phyloP scores from a whole-genome alignment of 371 early-diverging fungal genomes.

The Rhizopus microsporus region DNA sequence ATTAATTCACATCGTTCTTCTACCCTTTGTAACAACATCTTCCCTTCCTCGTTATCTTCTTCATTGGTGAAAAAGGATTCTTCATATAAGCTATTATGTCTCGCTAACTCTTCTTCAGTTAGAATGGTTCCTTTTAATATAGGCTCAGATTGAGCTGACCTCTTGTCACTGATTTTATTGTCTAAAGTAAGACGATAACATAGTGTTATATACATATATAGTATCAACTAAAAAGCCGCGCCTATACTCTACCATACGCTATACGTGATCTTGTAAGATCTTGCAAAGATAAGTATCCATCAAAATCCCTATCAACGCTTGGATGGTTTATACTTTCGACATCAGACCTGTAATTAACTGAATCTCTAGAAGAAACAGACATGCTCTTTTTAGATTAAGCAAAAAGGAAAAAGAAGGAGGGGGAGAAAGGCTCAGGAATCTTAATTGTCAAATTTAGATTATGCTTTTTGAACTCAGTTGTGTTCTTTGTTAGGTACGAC shows the following conservation, averaged over 20 bases:
- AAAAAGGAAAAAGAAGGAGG: not conserved
- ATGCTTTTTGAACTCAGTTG: too few species aligned
- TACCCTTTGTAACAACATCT: conserved; percentile 2
- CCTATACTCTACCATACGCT: not conserved
- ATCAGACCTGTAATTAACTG: conserved; percentile 9
- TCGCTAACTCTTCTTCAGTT: conserved; percentile 1
- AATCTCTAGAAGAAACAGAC: conserved; percentile 2
- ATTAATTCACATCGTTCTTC: conserved; percentile 12
- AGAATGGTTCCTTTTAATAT: not conserved
- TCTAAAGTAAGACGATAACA: not conserved
- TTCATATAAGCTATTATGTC: conserved; percentile 1
- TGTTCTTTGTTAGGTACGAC: too few species aligned
- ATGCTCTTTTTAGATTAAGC: not conserved
- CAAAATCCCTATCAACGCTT: conserved; percentile 8
- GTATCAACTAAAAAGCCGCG: not conserved
- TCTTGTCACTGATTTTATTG: not conserved
- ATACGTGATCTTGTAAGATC: not conserved
- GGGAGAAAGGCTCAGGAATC: too few species aligned
- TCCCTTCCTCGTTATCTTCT: not conserved
- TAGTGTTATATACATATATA: too few species aligned
- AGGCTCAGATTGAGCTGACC: not conserved
- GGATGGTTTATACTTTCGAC: conserved; percentile 21
- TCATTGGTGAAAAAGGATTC: not conserved
- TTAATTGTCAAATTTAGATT: too few species aligned
- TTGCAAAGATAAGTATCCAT: conserved; percentile 4